Base-by-base conservation (phyloP, 2,329 filamentous ascomycete genomes). In the Arthroderma sp. region DNA sequence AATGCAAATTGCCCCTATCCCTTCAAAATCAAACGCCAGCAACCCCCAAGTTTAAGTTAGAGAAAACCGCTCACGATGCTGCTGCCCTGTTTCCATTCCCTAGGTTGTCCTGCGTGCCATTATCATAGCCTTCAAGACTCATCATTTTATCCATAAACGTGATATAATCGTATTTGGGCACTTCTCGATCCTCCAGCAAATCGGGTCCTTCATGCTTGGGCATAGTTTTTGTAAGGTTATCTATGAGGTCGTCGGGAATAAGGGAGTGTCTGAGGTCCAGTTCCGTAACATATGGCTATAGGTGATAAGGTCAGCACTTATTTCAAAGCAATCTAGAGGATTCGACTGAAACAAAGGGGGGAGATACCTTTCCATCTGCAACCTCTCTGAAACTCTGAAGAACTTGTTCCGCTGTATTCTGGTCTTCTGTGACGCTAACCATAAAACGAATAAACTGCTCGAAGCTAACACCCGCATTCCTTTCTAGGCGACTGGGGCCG, bases 391-490 rank as follows among this genome's bases (percentile, higher is more conserved):
- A 98, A 51, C 84, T 93, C 67, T 98, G 89, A 70, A 91, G 96
- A 4, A 98, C 91, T 64, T 98, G 91, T 65, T 96, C 91, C 8
- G 91, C 91, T 3, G 88, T 95, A 63, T 98, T 95, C 67, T 98
- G 91, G 60, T 98, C 91, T 66, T 98, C 91, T 8, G 91, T 98
- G 41, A 95, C 91, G 55, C 94, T 86, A 40, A 98, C 91, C 91
- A 98, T 98, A 73, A 98, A 98, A 34, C 85, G 81, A 61, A 98
- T 98, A 60, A 98, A 98, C 65, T 96, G 89, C 68, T 98, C 91
- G 60, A 98, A 98, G 4, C 85, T 91, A 42, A 98, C 91, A 52
- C 83, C 77, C 9, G 62, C 61, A 45, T 63, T 62, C 81, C 83
- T 52, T 71, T 76, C 32, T 79, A 86, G 49, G 45, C 63, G 55